Percentiles rank a stretch among this genome's conserved stretches.
Conservation (phyloP, 2,329 filamentous ascomycete genomes). For the Alternaria dauci region DNA sequence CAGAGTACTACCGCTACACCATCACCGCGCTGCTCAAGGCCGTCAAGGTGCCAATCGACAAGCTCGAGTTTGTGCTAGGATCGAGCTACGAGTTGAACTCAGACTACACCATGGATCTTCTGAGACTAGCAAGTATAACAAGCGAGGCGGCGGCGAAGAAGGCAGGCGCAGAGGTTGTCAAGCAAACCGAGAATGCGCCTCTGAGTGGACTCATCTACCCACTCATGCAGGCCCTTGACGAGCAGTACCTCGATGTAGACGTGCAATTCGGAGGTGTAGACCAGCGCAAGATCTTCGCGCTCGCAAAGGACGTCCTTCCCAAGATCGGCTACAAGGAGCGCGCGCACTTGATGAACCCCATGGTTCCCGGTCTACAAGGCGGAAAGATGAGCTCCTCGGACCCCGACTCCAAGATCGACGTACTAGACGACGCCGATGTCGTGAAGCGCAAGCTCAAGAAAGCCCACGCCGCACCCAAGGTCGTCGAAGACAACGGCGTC, state of each 20-base stretch:
- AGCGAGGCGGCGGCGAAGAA: conserved; percentile 86
- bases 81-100: conserved; percentile 77
- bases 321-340: conserved; percentile 82
- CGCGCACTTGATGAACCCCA: conserved; percentile 80
- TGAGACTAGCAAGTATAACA: conserved; percentile 74
- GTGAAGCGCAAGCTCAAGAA: conserved; percentile 77
- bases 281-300: conserved; percentile 87
- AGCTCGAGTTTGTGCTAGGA: conserved; percentile 84
- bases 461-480: conserved; percentile 77
- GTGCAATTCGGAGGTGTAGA: conserved; percentile 82
- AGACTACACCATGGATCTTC: conserved; percentile 87
- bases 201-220: conserved; percentile 82
- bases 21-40: conserved; percentile 79
- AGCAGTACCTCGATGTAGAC: conserved; percentile 82
- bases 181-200: conserved; percentile 81
- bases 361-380: conserved; percentile 84
- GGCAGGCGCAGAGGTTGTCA: conserved; percentile 92
- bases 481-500: conserved; percentile 85
- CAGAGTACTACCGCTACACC: conserved; percentile 80
- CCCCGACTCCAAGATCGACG: conserved; percentile 85
- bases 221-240: conserved; percentile 88
- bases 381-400: conserved; percentile 82
- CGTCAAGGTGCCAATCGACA: conserved; percentile 79
- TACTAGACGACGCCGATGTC: conserved; percentile 79
- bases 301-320: conserved; percentile 84